A percentile compares a stretch with the other conserved stretches of the same genome.
These are phyloP conservation scores for Vitis rotundifolia DNA, from an alignment of 164 flowering plant genomes.

Conservation along the genomic window DNA sequence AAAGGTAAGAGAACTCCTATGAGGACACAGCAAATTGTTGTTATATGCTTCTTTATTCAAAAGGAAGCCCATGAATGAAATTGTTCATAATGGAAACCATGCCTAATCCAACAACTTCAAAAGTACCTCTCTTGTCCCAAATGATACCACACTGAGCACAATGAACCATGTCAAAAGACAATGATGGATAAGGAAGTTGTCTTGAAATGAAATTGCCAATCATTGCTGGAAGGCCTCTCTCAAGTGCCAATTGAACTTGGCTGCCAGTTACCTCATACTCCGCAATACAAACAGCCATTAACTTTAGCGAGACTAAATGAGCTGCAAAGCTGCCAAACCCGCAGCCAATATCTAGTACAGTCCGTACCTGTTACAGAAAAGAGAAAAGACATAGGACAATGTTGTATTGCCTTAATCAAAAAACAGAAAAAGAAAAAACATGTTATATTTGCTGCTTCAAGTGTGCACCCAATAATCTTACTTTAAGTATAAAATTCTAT, in stretches of 20 bases:
- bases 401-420: too few relatives aligned
- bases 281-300: conserved; percentile 86
- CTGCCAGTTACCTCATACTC: conserved; percentile 92
- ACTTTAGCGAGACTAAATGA: conserved; percentile 73
- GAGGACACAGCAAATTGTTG: background rate
- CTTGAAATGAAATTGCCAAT: conserved; percentile 74
- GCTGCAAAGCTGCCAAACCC: conserved; percentile 99
- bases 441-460: too few relatives aligned
- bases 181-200: conserved; percentile 89
- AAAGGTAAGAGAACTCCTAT: background rate
- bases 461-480: background rate
- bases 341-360: conserved; percentile 87
- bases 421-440: too few relatives aligned
- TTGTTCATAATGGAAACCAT: background rate
- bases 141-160: conserved; percentile 91
- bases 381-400: too few relatives aligned
- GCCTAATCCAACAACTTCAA: conserved; percentile 3
- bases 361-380: conserved; percentile 55
- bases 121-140: conserved; percentile 89
- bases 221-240: conserved; percentile 98
- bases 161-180: conserved; percentile 94
- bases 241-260: conserved; percentile 95
- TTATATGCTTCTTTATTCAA: background rate
- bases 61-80: background rate
- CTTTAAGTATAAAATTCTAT: too few relatives aligned